These are phyloP conservation scores for Senna siamea DNA, from an alignment of 306 rosid species.

Conservation along the genomic window DNA sequence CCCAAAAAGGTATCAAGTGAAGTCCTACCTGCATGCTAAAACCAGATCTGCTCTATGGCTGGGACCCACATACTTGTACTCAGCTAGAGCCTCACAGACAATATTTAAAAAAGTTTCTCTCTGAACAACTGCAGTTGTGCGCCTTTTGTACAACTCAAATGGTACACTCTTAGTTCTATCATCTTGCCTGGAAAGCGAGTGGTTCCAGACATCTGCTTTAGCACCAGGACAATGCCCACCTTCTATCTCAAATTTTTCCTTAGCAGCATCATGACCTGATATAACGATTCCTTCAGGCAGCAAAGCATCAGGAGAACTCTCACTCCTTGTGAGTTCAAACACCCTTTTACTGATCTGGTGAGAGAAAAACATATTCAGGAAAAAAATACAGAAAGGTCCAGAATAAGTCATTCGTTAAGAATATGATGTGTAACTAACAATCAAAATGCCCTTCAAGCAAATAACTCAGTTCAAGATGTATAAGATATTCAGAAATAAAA, in stretches of 20 bases:
- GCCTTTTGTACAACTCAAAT: slow-evolving; percentile 85
- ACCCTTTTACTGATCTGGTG: slow-evolving; percentile 90
- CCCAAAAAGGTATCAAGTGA: slow-evolving; percentile 31
- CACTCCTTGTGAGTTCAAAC: slow-evolving; percentile 65
- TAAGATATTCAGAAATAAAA: not conserved
- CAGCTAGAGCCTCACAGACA: slow-evolving; percentile 81
- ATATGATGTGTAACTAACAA: slow-evolving; percentile 9
- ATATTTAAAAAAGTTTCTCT: slow-evolving; percentile 72
- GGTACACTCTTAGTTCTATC: slow-evolving; percentile 53
- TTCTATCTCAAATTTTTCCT: slow-evolving; percentile 26
- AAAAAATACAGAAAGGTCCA: slow-evolving; percentile 6
- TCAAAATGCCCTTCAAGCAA: not conserved
- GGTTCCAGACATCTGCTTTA: not conserved
- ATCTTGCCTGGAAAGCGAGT: not conserved
- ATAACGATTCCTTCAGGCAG: slow-evolving; percentile 48
- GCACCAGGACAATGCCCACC: slow-evolving; percentile 14
- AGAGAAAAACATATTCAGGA: slow-evolving; percentile 35
- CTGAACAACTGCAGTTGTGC: slow-evolving; percentile 67
- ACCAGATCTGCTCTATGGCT: slow-evolving; percentile 83
- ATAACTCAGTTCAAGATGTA: not conserved
- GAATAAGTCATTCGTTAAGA: not conserved
- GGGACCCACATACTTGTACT: slow-evolving; percentile 91
- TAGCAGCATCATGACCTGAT: slow-evolving; percentile 39
- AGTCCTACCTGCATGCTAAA: slow-evolving; percentile 82
- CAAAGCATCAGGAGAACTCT: slow-evolving; percentile 44